These are phyloP conservation scores for Clavulina sp. DNA, from an alignment of 768 basidiomycete species.

Conservation along the genomic window DNA sequence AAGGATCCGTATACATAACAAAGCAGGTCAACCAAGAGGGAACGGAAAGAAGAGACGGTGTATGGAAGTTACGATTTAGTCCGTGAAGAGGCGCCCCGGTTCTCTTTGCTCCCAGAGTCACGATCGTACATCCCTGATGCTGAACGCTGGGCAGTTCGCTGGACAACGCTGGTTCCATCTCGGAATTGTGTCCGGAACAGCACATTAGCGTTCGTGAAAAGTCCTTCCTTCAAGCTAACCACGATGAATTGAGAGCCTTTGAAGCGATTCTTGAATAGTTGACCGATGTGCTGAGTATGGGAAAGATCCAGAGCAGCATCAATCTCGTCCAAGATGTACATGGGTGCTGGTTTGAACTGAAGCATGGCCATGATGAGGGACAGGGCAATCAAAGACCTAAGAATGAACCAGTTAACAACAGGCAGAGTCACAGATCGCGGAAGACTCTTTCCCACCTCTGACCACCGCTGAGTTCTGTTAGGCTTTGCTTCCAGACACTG, in stretches of 20 bases:
- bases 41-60: too few species aligned
- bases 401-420: not conserved
- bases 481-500: slow-evolving; percentile 90
- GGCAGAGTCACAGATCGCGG: not conserved
- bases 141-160: slow-evolving; percentile 21
- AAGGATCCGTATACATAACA: too few species aligned
- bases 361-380: slow-evolving; percentile 97
- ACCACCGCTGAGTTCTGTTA: slow-evolving; percentile 94
- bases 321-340: slow-evolving; percentile 99
- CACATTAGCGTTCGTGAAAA: slow-evolving; percentile 96
- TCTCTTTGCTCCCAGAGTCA: too few species aligned
- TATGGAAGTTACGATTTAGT: too few species aligned
- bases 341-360: slow-evolving; percentile 97
- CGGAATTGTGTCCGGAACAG: slow-evolving; percentile 84
- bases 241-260: slow-evolving; percentile 98
- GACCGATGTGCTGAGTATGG: slow-evolving; percentile 93
- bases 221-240: slow-evolving; percentile 87
- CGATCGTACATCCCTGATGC: not conserved
- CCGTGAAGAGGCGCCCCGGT: too few species aligned
- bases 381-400: slow-evolving; percentile 87
- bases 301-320: slow-evolving; percentile 94
- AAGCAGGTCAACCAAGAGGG: too few species aligned
- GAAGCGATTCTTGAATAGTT: slow-evolving; percentile 93
- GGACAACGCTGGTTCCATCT: slow-evolving; percentile 84
- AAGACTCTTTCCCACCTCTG: slow-evolving; percentile 77